A percentile compares a stretch with the other conserved stretches of the same genome.
phyloP scores from a whole-genome alignment of 2,329 filamentous ascomycete species.

The Chaetomium strumarium region DNA sequence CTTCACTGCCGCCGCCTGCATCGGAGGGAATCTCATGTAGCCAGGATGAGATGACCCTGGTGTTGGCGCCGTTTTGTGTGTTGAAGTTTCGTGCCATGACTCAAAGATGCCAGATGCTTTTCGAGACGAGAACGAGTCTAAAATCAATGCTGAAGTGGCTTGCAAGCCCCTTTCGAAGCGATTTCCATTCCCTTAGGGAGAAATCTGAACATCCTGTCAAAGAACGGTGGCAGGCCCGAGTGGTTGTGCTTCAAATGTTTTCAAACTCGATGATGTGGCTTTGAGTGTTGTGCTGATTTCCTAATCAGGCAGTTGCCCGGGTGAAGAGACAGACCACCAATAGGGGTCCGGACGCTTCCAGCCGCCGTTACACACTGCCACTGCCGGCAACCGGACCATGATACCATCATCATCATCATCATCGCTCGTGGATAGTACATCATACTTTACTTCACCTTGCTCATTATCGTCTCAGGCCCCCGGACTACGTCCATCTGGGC shows the following conservation, averaged over 20 bases:
- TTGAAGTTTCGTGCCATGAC: slow-evolving; percentile 2
- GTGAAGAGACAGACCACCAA: neutral
- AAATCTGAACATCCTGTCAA: too few relatives aligned
- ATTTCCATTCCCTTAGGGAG: too few relatives aligned
- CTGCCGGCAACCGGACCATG: neutral
- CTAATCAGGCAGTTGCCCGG: slow-evolving; percentile 10
- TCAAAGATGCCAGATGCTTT: too few relatives aligned
- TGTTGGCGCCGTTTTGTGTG: neutral
- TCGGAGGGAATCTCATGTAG: slow-evolving; percentile 9
- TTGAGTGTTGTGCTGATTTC: slow-evolving; percentile 1
- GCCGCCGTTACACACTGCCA: neutral
- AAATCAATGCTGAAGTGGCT: too few relatives aligned
- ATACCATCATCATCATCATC: neutral
- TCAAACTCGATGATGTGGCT: neutral
- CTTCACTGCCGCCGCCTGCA: slow-evolving; percentile 4
- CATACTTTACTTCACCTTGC: slow-evolving; percentile 66
- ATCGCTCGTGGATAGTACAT: slow-evolving; percentile 8
- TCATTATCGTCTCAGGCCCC: slow-evolving; percentile 89
- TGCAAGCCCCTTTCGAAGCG: too few relatives aligned
- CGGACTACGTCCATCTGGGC: slow-evolving; percentile 76
- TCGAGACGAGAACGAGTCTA: neutral
- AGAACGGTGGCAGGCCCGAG: too few relatives aligned
- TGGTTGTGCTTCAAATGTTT: too few relatives aligned
- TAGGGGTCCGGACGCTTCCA: neutral
- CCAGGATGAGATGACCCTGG: slow-evolving; percentile 1